Conservation (phyloP, 352 stramenopile species). For the Phytophthora tentaculata region DNA sequence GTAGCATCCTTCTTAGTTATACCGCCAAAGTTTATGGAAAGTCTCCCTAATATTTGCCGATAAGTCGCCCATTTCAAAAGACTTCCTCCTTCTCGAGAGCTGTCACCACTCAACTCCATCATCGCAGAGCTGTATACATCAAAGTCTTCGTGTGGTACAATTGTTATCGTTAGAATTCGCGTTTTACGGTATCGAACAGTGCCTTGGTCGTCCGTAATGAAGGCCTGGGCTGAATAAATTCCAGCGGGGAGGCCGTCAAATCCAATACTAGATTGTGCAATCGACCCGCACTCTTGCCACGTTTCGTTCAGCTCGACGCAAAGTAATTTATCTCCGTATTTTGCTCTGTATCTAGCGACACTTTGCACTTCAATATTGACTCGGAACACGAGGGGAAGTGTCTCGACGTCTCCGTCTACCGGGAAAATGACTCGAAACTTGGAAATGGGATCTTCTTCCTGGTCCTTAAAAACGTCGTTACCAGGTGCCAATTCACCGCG, state of each 20-base stretch:
- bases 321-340: slow-evolving; percentile 14
- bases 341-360: background rate
- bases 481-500: background rate
- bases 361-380: slow-evolving; percentile 7
- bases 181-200: slow-evolving; percentile 17
- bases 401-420: slow-evolving; percentile 10
- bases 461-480: background rate
- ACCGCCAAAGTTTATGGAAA: background rate
- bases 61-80: slow-evolving; percentile 17
- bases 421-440: slow-evolving; percentile 12
- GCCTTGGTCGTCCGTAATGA: slow-evolving; percentile 18
- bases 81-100: background rate
- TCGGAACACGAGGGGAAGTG: slow-evolving; percentile 10
- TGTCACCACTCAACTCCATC: background rate
- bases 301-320: slow-evolving; percentile 29
- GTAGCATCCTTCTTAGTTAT: background rate
- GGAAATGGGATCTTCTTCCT: slow-evolving; percentile 9
- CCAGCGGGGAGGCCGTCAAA: slow-evolving; percentile 15
- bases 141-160: slow-evolving; percentile 8
- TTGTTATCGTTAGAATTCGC: background rate
- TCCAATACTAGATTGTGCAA: slow-evolving; percentile 6
- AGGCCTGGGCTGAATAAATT: slow-evolving; percentile 19
- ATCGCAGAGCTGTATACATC: slow-evolving; percentile 12
- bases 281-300: slow-evolving; percentile 14
- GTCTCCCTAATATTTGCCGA: background rate